phyloP scores from a whole-genome alignment of 2,329 filamentous ascomycete genomes.

The Simplicillium aogashimaense region DNA sequence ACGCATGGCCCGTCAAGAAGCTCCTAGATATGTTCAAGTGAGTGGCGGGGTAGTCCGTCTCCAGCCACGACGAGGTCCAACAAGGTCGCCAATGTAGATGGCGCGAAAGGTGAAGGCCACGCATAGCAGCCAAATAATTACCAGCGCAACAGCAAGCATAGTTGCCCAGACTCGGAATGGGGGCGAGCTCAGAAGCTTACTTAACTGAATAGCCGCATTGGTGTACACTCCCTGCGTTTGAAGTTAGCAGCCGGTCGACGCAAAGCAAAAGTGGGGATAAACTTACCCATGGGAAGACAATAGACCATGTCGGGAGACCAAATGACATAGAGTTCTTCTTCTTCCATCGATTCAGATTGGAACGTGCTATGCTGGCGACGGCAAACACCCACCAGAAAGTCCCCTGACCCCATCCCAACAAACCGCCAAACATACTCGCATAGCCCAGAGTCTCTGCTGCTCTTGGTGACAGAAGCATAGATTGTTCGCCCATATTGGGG shows the following conservation, averaged over 20 bases:
- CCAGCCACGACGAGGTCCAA: too few species aligned
- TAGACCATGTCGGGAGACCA: slow-evolving; percentile 20
- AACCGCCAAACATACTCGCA: slow-evolving; percentile 23
- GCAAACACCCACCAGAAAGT: slow-evolving; percentile 32
- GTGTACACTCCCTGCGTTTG: slow-evolving; percentile 25
- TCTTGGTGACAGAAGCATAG: slow-evolving; percentile 18
- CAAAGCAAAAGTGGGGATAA: background rate
- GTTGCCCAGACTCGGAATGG: slow-evolving; percentile 27
- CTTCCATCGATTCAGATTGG: slow-evolving; percentile 11
- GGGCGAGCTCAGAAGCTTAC: slow-evolving; percentile 23
- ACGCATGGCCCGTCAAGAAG: slow-evolving; percentile 27
- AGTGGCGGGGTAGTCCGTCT: background rate
- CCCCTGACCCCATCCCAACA: slow-evolving; percentile 27
- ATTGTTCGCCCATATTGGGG: slow-evolving; percentile 17
- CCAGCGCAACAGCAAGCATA: slow-evolving; percentile 20
- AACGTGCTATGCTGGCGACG: slow-evolving; percentile 18
- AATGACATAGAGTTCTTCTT: slow-evolving; percentile 13
- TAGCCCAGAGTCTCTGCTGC: slow-evolving; percentile 20
- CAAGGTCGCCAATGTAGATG: too few species aligned
- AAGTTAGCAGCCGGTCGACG: background rate
- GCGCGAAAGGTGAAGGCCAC: background rate
- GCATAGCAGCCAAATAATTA: slow-evolving; percentile 18
- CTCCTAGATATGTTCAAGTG: slow-evolving; percentile 23
- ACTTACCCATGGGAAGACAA: slow-evolving; percentile 28
- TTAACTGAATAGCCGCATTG: slow-evolving; percentile 24